Conservation (phyloP, 78 protist genomes). For the Planoprotostelium fungivorum region DNA sequence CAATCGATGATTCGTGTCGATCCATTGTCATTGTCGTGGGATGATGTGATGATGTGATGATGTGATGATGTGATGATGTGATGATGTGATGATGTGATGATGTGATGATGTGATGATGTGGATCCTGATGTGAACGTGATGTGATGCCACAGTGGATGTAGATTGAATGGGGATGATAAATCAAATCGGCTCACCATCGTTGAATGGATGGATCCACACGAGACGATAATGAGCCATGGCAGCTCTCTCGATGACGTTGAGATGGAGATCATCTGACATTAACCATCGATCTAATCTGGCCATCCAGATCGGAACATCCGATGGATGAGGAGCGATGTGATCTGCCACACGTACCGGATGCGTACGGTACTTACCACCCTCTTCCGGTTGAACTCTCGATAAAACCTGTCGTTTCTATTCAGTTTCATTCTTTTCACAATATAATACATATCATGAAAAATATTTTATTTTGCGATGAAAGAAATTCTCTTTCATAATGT, state of each 20-base stretch:
- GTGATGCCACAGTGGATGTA: neutral
- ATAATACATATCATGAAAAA: too few relatives aligned
- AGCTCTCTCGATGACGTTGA: neutral
- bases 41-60: too few relatives aligned
- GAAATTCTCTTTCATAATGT: too few relatives aligned
- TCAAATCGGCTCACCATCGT: neutral
- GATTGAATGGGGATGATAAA: neutral
- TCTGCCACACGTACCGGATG: neutral
- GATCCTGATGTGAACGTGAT: too few relatives aligned
- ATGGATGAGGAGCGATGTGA: neutral
- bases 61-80: too few relatives aligned
- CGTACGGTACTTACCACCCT: neutral
- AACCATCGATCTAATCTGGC: neutral
- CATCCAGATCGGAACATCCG: neutral
- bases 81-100: too few relatives aligned
- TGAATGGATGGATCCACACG: neutral
- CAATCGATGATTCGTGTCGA: too few relatives aligned
- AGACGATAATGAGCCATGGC: neutral
- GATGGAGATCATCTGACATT: neutral
- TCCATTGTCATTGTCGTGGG: too few relatives aligned
- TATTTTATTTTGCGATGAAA: too few relatives aligned
- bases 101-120: too few relatives aligned
- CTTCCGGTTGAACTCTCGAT: neutral
- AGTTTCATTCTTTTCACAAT: too few relatives aligned
- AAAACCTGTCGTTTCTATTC: neutral